Percentiles rank a stretch among this genome's conserved stretches.
phyloP scores from a whole-genome alignment of 169 alveolate species.

The Amoebophrya sp. region DNA sequence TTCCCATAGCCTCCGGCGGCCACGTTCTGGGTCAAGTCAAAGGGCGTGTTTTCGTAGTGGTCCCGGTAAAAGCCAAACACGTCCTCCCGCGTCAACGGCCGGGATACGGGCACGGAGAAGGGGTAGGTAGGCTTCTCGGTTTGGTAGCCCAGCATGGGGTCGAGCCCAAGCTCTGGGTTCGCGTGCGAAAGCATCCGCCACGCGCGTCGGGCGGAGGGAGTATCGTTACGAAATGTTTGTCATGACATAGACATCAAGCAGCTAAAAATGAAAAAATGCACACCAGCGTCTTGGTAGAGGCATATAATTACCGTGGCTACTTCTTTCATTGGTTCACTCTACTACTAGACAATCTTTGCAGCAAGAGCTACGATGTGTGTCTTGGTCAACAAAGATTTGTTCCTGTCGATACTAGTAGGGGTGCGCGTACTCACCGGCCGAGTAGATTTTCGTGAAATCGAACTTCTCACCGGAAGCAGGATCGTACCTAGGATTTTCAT shows the following conservation, averaged over 20 bases:
- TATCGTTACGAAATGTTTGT: too few species aligned
- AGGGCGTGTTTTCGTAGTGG: slow-evolving; percentile 34
- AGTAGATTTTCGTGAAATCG: background rate
- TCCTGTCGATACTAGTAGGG: background rate
- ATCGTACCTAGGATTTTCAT: background rate
- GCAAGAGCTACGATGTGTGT: too few species aligned
- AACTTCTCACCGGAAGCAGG: background rate
- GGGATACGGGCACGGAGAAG: slow-evolving; percentile 26
- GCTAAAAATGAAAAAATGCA: too few species aligned
- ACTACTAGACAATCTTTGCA: too few species aligned
- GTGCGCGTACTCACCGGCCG: slow-evolving; percentile 4
- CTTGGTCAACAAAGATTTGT: too few species aligned
- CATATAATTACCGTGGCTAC: too few species aligned
- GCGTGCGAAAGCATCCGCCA: slow-evolving; percentile 18
- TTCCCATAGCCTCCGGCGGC: slow-evolving; percentile 26
- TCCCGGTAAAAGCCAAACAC: slow-evolving; percentile 18
- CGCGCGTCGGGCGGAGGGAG: slow-evolving; percentile 26
- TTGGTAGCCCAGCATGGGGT: background rate
- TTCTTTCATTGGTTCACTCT: too few species aligned
- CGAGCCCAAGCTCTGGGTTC: background rate
- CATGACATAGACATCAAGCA: too few species aligned
- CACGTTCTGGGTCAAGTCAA: slow-evolving; percentile 28
- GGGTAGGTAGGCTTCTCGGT: background rate
- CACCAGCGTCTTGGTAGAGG: too few species aligned
- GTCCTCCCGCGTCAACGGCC: slow-evolving; percentile 29